Evolutionary conservation across 192 early-diverging fungal species (phyloP), one percentile per base, ranked within the genome.

Genomic region (Lobosporangium transversale): DNA sequence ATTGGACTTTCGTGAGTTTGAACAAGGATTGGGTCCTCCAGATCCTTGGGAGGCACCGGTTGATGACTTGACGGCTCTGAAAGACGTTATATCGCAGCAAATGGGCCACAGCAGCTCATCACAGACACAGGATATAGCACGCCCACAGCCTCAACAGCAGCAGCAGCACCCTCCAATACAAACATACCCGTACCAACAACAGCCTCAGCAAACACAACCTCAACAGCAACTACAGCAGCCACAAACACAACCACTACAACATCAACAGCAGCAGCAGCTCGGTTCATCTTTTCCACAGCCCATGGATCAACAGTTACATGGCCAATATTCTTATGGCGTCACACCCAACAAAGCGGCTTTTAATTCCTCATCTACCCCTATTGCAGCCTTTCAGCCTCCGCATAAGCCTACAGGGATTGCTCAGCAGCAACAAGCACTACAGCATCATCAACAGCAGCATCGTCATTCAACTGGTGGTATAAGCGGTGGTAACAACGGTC

Each of bases 1-100:
- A 24, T 70, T 90, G 33, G 80, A 88, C 55, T 89, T 79, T 68
- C 78, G 83, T 32, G 86, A 89, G 52, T 90, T 90, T 70, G 89
- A 90, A 59, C 87, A 90, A 58, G 87, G 86, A 37, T 65, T 90
- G 27, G 79, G 87, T 18, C 84, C 89, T 15, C 78, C 79, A 49
- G 88, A 90, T 70, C 86, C 88, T 5, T 90, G 85, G 85, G 84
- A 87, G 52, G 81, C 83, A 26, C 80, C 83, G 18, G 85, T 88
- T 32, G 83, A 85, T 69, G 87, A 88, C 53, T 53, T 89, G 55
- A 67, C 79, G 4, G 84, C 84, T 20, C 59, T 90, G 24, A 78
- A 75, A 23, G 87, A 87, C 48, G 82, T 89, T 5, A 80, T 88
- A 24, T 67, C 74, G 2, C 73, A 67, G 47, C 73, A 76, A 56